phyloP scores from a whole-genome alignment of 176 grass and related monocot genomes.

The Sorghum bicolor region Sorghum_bicolor_NCBIv3 NC_012877.2:51526501-51527000 shows the following conservation, averaged over 20 bases:
- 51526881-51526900: no score
- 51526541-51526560: background rate
- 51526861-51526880: no score
- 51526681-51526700: background rate
- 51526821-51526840: accelerated
- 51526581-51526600: background rate
- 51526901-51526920: no score
- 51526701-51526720: background rate
- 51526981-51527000: no score
- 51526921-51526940: no score
- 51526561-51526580: background rate
- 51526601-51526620: background rate
- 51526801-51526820: no score
- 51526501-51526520: background rate
- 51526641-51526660: background rate
- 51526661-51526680: background rate
- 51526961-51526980: no score
- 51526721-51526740: background rate
- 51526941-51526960: no score
- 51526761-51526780: no score
- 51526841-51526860: no score
- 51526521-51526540: background rate
- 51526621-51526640: background rate
- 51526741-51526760: background rate
- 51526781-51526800: no score